Percentiles rank a stretch among this genome's conserved stretches.
Evolutionary conservation across 2,329 filamentous ascomycete genomes (phyloP).

Genomic region (Xylariaceae sp.): DNA sequence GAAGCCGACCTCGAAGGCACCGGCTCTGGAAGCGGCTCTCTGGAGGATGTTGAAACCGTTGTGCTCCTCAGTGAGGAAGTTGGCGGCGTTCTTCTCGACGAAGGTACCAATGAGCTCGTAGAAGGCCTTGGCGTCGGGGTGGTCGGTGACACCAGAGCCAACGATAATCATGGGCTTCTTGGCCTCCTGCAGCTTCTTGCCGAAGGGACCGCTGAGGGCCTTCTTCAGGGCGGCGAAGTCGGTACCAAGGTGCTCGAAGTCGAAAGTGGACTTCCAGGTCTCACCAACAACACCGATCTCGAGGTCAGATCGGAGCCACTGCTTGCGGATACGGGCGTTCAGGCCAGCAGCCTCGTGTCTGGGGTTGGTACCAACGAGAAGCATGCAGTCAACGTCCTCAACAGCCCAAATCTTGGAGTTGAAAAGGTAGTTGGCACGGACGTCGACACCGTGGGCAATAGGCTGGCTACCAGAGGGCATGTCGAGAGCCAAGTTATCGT

Average conservation of each 20-base stretch:
- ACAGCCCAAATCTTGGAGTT: slow-evolving; percentile 93
- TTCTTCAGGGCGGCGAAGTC: slow-evolving; percentile 77
- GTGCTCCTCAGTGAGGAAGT: slow-evolving; percentile 86
- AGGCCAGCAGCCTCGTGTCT: slow-evolving; percentile 91
- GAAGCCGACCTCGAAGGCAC: slow-evolving; percentile 94
- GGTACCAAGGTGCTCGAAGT: slow-evolving; percentile 83
- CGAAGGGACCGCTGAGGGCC: slow-evolving; percentile 79
- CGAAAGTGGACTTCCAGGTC: slow-evolving; percentile 88
- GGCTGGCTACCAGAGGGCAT: slow-evolving; percentile 78
- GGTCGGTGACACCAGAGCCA: slow-evolving; percentile 86
- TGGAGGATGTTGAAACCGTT: slow-evolving; percentile 97
- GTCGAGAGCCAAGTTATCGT: slow-evolving; percentile 91
- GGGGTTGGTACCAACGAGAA: slow-evolving; percentile 92
- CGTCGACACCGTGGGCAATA: slow-evolving; percentile 84
- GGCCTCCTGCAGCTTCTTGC: slow-evolving; percentile 82
- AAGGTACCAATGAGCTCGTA: slow-evolving; percentile 88
- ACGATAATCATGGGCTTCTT: slow-evolving; percentile 96
- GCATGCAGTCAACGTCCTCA: slow-evolving; percentile 86
- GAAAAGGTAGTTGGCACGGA: slow-evolving; percentile 92
- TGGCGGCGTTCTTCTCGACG: slow-evolving; percentile 85
- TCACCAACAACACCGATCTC: slow-evolving; percentile 90
- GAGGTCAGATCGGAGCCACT: slow-evolving; percentile 92
- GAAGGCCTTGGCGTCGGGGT: slow-evolving; percentile 83
- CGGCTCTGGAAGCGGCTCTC: slow-evolving; percentile 83
- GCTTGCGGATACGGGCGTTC: slow-evolving; percentile 95